Percentiles rank a stretch among this genome's conserved stretches.
phyloP scores from a whole-genome alignment of 1,139 yeast species.

The Pichia sp. region DNA sequence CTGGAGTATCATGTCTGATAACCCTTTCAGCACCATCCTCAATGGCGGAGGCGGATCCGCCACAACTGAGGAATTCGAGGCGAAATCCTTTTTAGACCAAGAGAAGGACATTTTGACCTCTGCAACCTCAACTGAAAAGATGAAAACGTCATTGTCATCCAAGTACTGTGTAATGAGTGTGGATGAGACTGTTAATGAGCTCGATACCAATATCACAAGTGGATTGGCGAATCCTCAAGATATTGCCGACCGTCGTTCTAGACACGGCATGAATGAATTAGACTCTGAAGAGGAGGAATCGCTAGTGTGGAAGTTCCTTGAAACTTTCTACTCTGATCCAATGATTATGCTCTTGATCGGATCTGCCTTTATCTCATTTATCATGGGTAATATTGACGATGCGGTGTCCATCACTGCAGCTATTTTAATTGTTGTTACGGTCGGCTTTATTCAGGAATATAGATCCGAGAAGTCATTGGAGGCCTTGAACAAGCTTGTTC shows the following conservation, averaged over 20 bases:
- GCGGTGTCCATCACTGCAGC: conserved; percentile 87
- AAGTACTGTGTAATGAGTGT: conserved; percentile 50
- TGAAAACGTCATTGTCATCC: conserved; percentile 34
- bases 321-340: conserved; percentile 84
- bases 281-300: conserved; percentile 70
- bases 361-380: conserved; percentile 74
- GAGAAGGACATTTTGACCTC: conserved; percentile 14
- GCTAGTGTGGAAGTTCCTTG: conserved; percentile 57
- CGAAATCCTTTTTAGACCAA: conserved; percentile 4
- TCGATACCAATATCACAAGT: conserved; percentile 48
- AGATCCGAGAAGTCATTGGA: conserved; percentile 89
- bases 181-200: conserved; percentile 53
- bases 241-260: conserved; percentile 56
- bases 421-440: conserved; percentile 82
- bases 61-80: conserved; percentile 12
- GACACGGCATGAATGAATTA: conserved; percentile 76
- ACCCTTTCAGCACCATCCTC: conserved; percentile 14
- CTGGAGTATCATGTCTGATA: conserved; percentile 19
- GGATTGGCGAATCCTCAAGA: conserved; percentile 71
- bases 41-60: conserved; percentile 7
- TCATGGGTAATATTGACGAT: conserved; percentile 92
- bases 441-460: conserved; percentile 94
- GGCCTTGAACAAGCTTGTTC: conserved; percentile 85
- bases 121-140: conserved; percentile 14
- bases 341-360: conserved; percentile 80